phyloP scores from a whole-genome alignment of 192 early-diverging fungal species.

The Coemansia sp. region DNA sequence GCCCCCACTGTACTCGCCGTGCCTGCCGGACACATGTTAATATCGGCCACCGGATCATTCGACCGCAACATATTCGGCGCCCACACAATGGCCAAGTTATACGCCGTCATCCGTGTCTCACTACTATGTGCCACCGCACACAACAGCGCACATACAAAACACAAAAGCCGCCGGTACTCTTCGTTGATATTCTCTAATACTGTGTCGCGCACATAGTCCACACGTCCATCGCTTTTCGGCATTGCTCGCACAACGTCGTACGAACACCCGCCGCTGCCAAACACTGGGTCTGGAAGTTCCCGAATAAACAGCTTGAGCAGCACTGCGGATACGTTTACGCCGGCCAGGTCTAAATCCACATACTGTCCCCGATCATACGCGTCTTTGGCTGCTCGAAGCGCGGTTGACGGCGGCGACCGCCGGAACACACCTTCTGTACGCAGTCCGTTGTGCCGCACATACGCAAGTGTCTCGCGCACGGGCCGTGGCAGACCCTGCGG shows the following conservation, averaged over 20 bases:
- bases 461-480: slow-evolving; percentile 68
- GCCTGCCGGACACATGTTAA: slow-evolving; percentile 41
- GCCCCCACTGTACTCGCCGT: slow-evolving; percentile 34
- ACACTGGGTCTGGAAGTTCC: slow-evolving; percentile 72
- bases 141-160: slow-evolving; percentile 57
- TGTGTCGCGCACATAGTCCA: slow-evolving; percentile 34
- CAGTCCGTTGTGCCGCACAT: slow-evolving; percentile 65
- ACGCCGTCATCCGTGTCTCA: slow-evolving; percentile 79
- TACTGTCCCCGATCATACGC: slow-evolving; percentile 34
- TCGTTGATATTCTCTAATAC: slow-evolving; percentile 35
- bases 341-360: slow-evolving; percentile 61
- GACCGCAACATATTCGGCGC: slow-evolving; percentile 77
- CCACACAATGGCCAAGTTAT: slow-evolving; percentile 84
- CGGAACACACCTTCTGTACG: slow-evolving; percentile 82
- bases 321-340: slow-evolving; percentile 77
- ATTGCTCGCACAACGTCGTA: slow-evolving; percentile 58
- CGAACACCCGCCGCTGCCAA: slow-evolving; percentile 55
- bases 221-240: slow-evolving; percentile 21
- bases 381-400: slow-evolving; percentile 59
- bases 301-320: slow-evolving; percentile 82
- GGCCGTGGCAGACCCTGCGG: slow-evolving; percentile 60
- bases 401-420: slow-evolving; percentile 71
- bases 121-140: slow-evolving; percentile 62
- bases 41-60: slow-evolving; percentile 39
- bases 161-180: slow-evolving; percentile 27